Base-by-base conservation (phyloP, 352 stramenopile species). In the Halophytophthora batemanensis region DNA sequence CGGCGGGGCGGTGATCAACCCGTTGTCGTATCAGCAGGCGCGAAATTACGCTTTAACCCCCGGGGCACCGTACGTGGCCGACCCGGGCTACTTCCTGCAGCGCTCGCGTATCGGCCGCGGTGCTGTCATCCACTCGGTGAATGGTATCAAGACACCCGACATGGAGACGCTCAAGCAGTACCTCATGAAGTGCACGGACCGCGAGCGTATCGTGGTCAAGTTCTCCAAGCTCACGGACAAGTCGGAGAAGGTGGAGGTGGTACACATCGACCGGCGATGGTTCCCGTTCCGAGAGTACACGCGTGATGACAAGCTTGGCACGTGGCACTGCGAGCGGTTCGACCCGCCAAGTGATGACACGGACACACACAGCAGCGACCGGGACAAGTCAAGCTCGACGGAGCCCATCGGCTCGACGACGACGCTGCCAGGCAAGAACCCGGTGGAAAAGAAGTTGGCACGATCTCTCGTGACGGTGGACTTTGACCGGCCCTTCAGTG, bases 241-340 rank as follows among this genome's bases (percentile, higher is more conserved):
- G 47, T 64, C 81, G 2, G 81, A 91, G 40, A 87, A 88, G 45
- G 77, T 94, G 3, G 84, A 94, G 36, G 81, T 94, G 13, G 84
- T 92, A 10, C 84, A 91, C 56, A 82, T 96, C 14, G 89, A 97
- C 51, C 77, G 84, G 10, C 86, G 87, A n/a, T 97, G 90, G 90
- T 97, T 96, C 54, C 82, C 84, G 13, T 92, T 93, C 45, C 84
- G 70, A n/a, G 73, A 92, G 41, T 92, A 91, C 54, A 77, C 67
- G 11, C 76, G 84, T 13, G 77, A 95, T 43, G 84, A 95, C 50
- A 77, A 71, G 37, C 66, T 84, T 19, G 84, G 84, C 17, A 89
- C 72, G 19, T 95, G 84, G 84, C 74, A 89, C 42, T 89, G 84
- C 50, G 65, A 79, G n/a, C 75, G 63, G 33, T 82, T 93, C 42